Evolutionary conservation across 345 rosid genomes (phyloP).

Genomic region (Carallia pectinifolia): DNA sequence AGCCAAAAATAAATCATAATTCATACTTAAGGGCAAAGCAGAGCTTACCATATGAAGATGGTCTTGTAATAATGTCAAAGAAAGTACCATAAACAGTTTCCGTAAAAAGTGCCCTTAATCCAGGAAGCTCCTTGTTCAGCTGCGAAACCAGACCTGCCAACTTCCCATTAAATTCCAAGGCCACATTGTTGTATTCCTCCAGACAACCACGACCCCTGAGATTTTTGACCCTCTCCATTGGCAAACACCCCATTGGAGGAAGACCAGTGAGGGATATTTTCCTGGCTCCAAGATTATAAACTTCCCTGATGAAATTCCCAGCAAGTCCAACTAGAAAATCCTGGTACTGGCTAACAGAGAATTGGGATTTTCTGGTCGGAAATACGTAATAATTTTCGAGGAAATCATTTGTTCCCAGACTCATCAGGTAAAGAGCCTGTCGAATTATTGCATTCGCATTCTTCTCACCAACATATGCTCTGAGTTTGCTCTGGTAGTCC

Average conservation of each 20-base stretch:
- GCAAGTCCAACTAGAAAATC: constrained; percentile 54
- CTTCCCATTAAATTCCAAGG: constrained; percentile 58
- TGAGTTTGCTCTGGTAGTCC: constrained; percentile 58
- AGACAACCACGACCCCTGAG: constrained; percentile 43
- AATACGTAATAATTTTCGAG: constrained; percentile 64
- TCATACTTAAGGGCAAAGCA: not conserved
- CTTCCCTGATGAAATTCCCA: constrained; percentile 46
- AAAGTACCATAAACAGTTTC: constrained; percentile 41
- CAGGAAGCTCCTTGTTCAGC: constrained; percentile 49
- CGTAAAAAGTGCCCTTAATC: constrained; percentile 43
- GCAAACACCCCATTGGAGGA: constrained; percentile 86
- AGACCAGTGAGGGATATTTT: constrained; percentile 56
- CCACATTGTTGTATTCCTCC: constrained; percentile 59
- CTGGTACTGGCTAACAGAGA: constrained; percentile 49
- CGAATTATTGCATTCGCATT: constrained; percentile 44
- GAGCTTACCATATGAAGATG: constrained; percentile 41
- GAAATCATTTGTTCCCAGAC: constrained; percentile 89
- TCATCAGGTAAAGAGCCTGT: constrained; percentile 64
- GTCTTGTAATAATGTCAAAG: constrained; percentile 43
- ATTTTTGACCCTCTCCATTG: constrained; percentile 72
- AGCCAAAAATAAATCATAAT: too few relatives aligned
- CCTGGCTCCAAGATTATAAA: constrained; percentile 64
- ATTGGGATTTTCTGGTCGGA: constrained; percentile 32
- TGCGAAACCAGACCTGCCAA: constrained; percentile 28
- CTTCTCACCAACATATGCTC: constrained; percentile 47